These are phyloP conservation scores for Fusarium oxysporum DNA, from an alignment of 2,329 filamentous ascomycete genomes.

Conservation along the genomic window DNA sequence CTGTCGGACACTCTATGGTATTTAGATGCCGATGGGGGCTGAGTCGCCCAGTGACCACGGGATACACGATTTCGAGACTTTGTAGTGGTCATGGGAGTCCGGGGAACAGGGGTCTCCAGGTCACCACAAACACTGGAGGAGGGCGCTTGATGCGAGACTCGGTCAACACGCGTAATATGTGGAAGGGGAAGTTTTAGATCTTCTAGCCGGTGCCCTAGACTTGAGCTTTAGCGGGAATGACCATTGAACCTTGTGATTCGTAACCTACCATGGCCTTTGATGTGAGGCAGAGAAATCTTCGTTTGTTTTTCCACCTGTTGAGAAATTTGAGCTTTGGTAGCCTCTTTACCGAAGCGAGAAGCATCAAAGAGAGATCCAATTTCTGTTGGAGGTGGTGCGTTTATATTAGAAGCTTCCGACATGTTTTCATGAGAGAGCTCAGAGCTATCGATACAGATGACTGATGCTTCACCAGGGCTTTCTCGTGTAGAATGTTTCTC, in stretches of 20 bases:
- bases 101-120: conserved; percentile 45
- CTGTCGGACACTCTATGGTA: not conserved
- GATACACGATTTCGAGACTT: not conserved
- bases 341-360: not conserved
- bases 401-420: not conserved
- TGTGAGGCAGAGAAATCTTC: not conserved
- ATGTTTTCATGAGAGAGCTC: not conserved
- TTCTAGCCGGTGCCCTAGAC: conserved; percentile 2
- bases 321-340: not conserved
- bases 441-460: not conserved
- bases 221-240: not conserved
- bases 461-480: not conserved
- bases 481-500: not conserved
- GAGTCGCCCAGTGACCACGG: conserved; percentile 6
- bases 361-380: not conserved
- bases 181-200: conserved; percentile 23
- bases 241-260: not conserved
- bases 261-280: not conserved
- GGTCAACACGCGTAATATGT: not conserved
- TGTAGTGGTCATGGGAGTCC: conserved; percentile 28
- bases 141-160: conserved; percentile 9
- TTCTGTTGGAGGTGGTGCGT: not conserved
- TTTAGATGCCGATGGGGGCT: not conserved
- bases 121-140: conserved; percentile 48
- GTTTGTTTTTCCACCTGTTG: not conserved